Conservation (phyloP, 139 green algal species). For the Eudorina sp. region DNA sequence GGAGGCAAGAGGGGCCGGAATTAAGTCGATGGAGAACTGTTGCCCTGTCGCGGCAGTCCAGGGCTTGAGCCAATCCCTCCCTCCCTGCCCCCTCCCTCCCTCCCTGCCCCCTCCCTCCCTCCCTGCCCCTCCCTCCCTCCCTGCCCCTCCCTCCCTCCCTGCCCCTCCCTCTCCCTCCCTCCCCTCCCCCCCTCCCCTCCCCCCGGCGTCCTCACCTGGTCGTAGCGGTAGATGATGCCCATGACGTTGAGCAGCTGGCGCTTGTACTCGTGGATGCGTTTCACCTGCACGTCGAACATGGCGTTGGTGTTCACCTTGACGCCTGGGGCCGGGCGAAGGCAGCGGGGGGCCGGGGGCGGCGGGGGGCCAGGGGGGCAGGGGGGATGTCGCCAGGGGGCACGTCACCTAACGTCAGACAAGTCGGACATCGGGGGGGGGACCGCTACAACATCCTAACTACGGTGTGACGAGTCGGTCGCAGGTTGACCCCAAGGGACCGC, state of each 20-base stretch:
- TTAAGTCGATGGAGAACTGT: no score
- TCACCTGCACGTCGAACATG: conserved; percentile 97
- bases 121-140: neutral
- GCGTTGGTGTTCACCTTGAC: conserved; percentile 78
- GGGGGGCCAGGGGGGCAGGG: neutral
- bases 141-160: no score
- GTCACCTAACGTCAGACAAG: no score
- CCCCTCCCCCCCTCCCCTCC: neutral
- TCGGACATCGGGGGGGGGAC: no score
- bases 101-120: no score
- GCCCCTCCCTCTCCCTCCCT: neutral
- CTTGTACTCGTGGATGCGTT: conserved; percentile 98
- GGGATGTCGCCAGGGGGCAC: neutral
- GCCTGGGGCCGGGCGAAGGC: conserved; percentile 63
- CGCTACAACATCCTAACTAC: no score
- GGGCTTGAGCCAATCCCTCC: no score
- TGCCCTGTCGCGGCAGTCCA: no score
- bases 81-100: neutral
- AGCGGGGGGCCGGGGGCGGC: neutral
- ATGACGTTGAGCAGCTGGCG: conserved; percentile 93
- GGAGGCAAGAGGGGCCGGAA: no score
- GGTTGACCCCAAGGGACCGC: no score
- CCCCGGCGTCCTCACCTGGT: conserved; percentile 45
- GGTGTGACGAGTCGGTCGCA: no score
- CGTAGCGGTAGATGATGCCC: conserved; percentile 88